A percentile compares a stretch with the other conserved stretches of the same genome.
phyloP scores from a whole-genome alignment of 2,329 filamentous ascomycete genomes.

The Kalaharituber pfeilii region DNA sequence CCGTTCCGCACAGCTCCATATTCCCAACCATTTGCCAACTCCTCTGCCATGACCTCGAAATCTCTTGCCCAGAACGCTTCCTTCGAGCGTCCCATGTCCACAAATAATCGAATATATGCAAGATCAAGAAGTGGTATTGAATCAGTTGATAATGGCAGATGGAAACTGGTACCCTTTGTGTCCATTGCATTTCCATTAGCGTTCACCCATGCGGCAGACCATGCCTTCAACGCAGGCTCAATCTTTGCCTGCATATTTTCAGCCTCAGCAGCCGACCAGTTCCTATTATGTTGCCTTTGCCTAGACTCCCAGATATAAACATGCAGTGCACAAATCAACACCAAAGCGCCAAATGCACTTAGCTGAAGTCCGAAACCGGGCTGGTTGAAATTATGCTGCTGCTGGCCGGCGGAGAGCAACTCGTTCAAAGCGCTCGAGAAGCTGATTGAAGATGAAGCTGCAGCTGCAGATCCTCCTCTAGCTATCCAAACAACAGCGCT shows the following conservation, averaged over 20 bases:
- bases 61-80: conserved; percentile 89
- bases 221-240: conserved; percentile 80
- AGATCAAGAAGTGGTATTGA: conserved; percentile 80
- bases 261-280: conserved; percentile 83
- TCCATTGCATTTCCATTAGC: not conserved
- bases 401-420: conserved; percentile 60
- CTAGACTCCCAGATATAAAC: conserved; percentile 98
- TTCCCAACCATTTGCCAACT: conserved; percentile 61
- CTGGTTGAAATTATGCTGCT: conserved; percentile 49
- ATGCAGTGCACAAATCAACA: conserved; percentile 85
- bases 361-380: not conserved
- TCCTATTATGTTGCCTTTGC: conserved; percentile 57
- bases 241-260: conserved; percentile 94
- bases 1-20: conserved; percentile 38
- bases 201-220: conserved; percentile 65
- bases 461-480: conserved; percentile 52
- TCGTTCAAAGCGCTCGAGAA: conserved; percentile 71
- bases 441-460: conserved; percentile 52
- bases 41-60: conserved; percentile 79
- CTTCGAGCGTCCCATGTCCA: conserved; percentile 81
- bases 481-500: conserved; percentile 65
- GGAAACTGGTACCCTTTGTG: not conserved
- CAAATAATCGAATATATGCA: conserved; percentile 80
- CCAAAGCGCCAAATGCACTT: conserved; percentile 79
- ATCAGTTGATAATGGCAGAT: conserved; percentile 55